Base-by-base conservation (phyloP, 129 eudicot species). In the Saposhnikovia divaricata region DNA sequence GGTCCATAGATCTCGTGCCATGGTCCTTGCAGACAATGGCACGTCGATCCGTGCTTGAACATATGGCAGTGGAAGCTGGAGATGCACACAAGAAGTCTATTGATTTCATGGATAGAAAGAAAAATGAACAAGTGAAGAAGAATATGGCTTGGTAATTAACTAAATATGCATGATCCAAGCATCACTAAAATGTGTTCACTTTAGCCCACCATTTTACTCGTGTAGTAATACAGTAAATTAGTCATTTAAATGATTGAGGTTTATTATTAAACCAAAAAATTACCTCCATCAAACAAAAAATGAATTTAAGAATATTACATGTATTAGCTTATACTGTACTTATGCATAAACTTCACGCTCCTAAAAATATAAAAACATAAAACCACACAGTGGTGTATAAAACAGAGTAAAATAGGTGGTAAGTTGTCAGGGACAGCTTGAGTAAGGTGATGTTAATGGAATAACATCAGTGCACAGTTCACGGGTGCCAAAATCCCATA, bases 11-110 rank as follows among this genome's bases (percentile, higher is more conserved):
- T 44, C 66, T 59, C 12, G 66, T 59, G 28, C 66, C 66, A 59
- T 59, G 66, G 31, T n/a, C 61, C 9, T 51, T 10, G 5, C 85
- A 86, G 61, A 84, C 73, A 76, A 84, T 80, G 80, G 84, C 72
- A 3, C 79, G 78, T 34, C 81, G 88, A 71, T 89, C 88, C 84
- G 79, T 84, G 82, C 90, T 89, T 50, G 93, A 89, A 47, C 90
- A 87, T 80, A 89, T 85, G 71, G 93, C 93, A 63, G 93, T 89
- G 48, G 93, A 86, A 44, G 93, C 87, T 5, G 88, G 90, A 9
- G 93, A 89, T 59, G 87, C 87, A 79, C 93, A 89, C 40, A 84
- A 89, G 0, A 89, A 66, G 13, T 89, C 93, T 82, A 89, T 81
- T 71, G 87, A 46, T 77, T 87, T 86, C 90, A 89, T 89, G 40